Evolutionary conservation across 1,284 basidiomycete genomes (phyloP).

Genomic region (Schizopora paradoxa): DNA sequence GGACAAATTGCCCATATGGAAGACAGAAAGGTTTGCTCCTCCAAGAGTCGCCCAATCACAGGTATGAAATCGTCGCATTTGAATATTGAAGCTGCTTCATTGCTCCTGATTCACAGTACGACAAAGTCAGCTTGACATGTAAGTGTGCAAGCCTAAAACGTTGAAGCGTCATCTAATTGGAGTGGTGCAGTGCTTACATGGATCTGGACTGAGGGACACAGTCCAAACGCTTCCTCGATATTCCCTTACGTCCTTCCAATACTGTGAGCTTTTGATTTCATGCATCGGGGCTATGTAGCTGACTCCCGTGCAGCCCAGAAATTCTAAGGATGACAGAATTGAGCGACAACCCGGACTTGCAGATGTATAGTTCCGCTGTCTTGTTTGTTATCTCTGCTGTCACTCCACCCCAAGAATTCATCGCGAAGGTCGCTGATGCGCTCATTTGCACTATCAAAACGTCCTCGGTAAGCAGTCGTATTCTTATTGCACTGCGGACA

Average conservation of each 20-base stretch:
- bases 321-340: slow-evolving; percentile 78
- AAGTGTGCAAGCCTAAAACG: slow-evolving; percentile 25
- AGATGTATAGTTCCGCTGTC: slow-evolving; percentile 69
- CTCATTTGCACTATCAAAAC: slow-evolving; percentile 65
- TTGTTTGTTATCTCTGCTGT: slow-evolving; percentile 70
- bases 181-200: slow-evolving; percentile 59
- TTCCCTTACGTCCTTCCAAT: slow-evolving; percentile 74
- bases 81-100: slow-evolving; percentile 3
- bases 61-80: slow-evolving; percentile 31
- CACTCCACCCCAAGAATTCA: slow-evolving; percentile 55
- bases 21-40: slow-evolving; percentile 74
- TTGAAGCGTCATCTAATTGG: slow-evolving; percentile 8
- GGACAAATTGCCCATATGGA: slow-evolving; percentile 58
- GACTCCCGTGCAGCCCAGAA: slow-evolving; percentile 51
- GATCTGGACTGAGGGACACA: slow-evolving; percentile 73
- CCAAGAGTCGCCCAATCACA: slow-evolving; percentile 76
- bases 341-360: slow-evolving; percentile 69
- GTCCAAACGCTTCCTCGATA: slow-evolving; percentile 57
- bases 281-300: slow-evolving; percentile 1
- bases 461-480: slow-evolving; percentile 44
- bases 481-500: slow-evolving; percentile 10
- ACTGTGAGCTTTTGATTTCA: slow-evolving; percentile 49
- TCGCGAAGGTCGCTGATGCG: slow-evolving; percentile 52
- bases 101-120: slow-evolving; percentile 49
- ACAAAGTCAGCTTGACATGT: slow-evolving; percentile 81